Evolutionary conservation across 805 yeast species (phyloP), one percentile per base, ranked within the genome.

Genomic region (Torulaspora delbrueckii): DNA sequence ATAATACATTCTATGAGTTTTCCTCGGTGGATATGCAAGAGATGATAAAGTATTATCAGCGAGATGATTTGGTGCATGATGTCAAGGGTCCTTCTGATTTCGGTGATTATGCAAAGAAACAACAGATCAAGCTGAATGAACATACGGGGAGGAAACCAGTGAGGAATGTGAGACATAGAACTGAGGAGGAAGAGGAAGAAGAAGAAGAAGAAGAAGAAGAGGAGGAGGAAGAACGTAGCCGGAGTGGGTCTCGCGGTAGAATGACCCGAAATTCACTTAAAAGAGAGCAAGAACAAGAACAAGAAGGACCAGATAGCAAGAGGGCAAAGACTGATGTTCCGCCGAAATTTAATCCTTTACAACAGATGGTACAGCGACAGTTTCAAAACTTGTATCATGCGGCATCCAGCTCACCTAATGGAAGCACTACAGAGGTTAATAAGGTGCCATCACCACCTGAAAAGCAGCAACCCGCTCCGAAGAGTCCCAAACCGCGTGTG

Each of bases 1-100:
- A 82, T 64, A 82, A 87, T 58, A 85, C 84, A 58, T 77, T 89
- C 19, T 89, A 86, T 62, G 96, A 91, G 68, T 91, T 82, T 61
- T 77, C 89, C 7, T 81, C 95, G 3, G 81, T 82, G 13, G 80
- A 82, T 49, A 75, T 88, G 2, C 66, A 71, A 8, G 74, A 75
- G 8, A 65, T 84, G 36, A 54, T 80, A 10, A 60, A 65, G 8
- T 62, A 65, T 35, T 77, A 73, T 58, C 52, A 54, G 40, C 59
- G 69, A 38, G 45, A 56, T 3, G 50, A 48, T 2, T 57, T 58
- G 36, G 45, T 67, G 1, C 83, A 82, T 54, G 91, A 84, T 58
- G 67, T 70, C 10, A 84, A 84, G 59, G 70, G 74, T 16, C 90
- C 90, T 0, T 72, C 70, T 3, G 83, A 82, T 59, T 85, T 79